phyloP scores from a whole-genome alignment of 257 asterid genomes.

The Capsicum pubescens region DNA sequence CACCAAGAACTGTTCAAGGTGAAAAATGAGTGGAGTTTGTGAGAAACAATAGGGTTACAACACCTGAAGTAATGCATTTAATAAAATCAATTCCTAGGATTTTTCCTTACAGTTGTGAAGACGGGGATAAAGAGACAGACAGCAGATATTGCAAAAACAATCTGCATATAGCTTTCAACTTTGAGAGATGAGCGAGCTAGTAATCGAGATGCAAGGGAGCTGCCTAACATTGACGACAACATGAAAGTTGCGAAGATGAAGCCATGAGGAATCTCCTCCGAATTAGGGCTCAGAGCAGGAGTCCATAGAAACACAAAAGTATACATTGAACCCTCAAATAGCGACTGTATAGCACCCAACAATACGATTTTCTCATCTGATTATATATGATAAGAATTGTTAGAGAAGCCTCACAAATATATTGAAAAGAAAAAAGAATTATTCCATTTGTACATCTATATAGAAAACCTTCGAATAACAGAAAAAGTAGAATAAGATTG shows the following conservation, averaged over 20 bases:
- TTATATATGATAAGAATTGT: not conserved
- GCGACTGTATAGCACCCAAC: conserved; percentile 96
- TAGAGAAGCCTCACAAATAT: conserved; percentile 15
- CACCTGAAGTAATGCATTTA: conserved; percentile 18
- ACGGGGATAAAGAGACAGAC: conserved; percentile 84
- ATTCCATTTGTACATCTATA: not conserved
- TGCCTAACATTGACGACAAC: conserved; percentile 97
- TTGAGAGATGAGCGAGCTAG: conserved; percentile 68
- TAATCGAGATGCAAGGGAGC: conserved; percentile 92
- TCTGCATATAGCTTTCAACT: conserved; percentile 97
- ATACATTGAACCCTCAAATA: conserved; percentile 97
- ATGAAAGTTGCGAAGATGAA: conserved; percentile 91
- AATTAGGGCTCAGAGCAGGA: conserved; percentile 95
- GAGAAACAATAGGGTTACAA: conserved; percentile 33
- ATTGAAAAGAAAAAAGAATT: not conserved
- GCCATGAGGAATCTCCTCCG: conserved; percentile 96
- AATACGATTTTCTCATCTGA: conserved; percentile 96
- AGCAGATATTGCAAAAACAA: conserved; percentile 79
- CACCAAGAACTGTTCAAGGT: conserved; percentile 61
- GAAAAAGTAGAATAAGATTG: not conserved
- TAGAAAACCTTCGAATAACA: not conserved
- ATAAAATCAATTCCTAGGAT: conserved; percentile 12
- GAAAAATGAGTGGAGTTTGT: not conserved
- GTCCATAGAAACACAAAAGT: conserved; percentile 98
- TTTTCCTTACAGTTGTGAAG: conserved; percentile 62